Evolutionary conservation across 1,139 yeast genomes (phyloP), one percentile per base, ranked within the genome.

Genomic region (Barnettozyma hawaiiensis): DNA sequence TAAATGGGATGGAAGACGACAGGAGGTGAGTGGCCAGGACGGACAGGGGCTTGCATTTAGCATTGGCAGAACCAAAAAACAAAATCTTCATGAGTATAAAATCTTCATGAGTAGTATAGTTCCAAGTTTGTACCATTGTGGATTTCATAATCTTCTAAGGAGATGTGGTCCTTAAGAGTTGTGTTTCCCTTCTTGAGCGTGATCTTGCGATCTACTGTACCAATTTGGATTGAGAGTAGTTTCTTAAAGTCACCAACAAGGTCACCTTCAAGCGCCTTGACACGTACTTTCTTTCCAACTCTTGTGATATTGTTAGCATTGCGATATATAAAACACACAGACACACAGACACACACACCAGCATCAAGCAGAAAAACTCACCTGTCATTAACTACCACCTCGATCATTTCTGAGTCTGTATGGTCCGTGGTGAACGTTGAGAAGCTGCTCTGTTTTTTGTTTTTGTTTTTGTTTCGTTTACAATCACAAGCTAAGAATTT

Each of bases 201-300:
- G 50, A 81, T 67, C 61, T 86, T 86, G 31, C 79, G 84, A 37
- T 75, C 67, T 1, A 80, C 67, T 1, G 90, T 83, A 7, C 96
- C 96, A 16, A 86, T 75, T 59, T 90, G 97, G 16, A 87, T 69
- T 0, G 92, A 82, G 15, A 94, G 65, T 10, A 92, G 76, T 60
- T 83, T 81, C 66, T 94, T 92, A 62, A 92, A 81, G 56, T 94
- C 98, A 5, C 94, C 97, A n/a, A 92, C 73, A 0, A 92, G 75
- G 60, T 92, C 98, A 9, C 81, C 81, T 3, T 82, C 83, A 16
- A 90, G 71, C 56, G 55, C 55, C 47, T 45, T 90, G 40, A 90
- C 97, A 42, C 76, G 73, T 35, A 89, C 83, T 59, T 86, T 87
- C 65, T 86, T 86, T 1, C 98, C 98, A 16, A 92, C 71, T 51